Percentiles rank a stretch among this genome's conserved stretches.
phyloP scores from a whole-genome alignment of 2,329 filamentous ascomycete genomes.

The Pleomassaria siparia region DNA sequence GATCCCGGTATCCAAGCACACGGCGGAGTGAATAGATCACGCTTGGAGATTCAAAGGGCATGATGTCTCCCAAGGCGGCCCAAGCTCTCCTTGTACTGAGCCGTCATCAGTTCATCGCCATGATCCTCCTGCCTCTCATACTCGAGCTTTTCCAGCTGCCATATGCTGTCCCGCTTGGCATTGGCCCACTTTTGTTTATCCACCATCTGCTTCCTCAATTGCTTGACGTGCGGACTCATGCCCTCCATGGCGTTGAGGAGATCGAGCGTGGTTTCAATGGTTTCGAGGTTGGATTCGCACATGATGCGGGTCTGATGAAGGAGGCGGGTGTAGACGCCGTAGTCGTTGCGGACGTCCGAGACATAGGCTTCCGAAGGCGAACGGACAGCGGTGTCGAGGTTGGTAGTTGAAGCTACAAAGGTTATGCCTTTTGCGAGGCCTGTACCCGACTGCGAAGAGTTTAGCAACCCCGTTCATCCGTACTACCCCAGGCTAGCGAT shows the following conservation, averaged over 20 bases:
- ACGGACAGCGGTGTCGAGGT: too few relatives aligned
- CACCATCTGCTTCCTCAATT: background rate
- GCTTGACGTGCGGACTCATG: background rate
- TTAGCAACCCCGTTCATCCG: too few relatives aligned
- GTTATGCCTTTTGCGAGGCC: too few relatives aligned
- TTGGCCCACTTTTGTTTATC: background rate
- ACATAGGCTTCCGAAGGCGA: too few relatives aligned
- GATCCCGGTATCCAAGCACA: too few relatives aligned
- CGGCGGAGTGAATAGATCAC: too few relatives aligned
- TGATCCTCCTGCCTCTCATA: background rate
- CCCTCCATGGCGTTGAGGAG: background rate
- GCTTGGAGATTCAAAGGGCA: too few relatives aligned
- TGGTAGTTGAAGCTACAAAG: too few relatives aligned
- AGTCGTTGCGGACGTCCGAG: background rate
- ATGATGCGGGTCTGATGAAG: background rate
- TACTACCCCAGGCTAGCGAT: too few relatives aligned
- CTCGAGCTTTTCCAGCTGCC: background rate
- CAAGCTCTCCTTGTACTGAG: too few relatives aligned
- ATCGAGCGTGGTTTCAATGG: background rate
- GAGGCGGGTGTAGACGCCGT: background rate
- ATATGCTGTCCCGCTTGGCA: background rate
- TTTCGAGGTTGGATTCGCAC: background rate
- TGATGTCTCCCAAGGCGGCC: too few relatives aligned
- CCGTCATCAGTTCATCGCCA: too few relatives aligned
- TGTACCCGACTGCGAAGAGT: background rate